Conservation (phyloP, 805 yeast genomes). For the Pachysolen tannophilus region DNA sequence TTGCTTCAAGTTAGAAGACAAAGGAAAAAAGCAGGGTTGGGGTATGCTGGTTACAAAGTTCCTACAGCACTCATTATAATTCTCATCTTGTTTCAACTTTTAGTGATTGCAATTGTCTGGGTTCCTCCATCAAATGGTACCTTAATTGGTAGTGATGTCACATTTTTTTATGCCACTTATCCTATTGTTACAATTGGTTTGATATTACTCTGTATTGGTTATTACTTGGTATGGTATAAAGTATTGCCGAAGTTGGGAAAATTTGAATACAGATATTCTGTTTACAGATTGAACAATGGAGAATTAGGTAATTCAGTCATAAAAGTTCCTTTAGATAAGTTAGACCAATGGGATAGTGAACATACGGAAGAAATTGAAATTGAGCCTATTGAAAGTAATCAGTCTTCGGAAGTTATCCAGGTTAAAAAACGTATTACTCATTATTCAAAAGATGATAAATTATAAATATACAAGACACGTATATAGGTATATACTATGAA, state of each 20-base stretch:
- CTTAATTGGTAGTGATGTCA: slow-evolving; percentile 31
- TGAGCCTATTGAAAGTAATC: not conserved
- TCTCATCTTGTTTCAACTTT: slow-evolving; percentile 24
- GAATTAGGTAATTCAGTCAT: slow-evolving; percentile 32
- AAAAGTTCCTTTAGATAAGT: slow-evolving; percentile 23
- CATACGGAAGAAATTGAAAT: slow-evolving; percentile 2
- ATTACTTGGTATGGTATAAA: slow-evolving; percentile 29
- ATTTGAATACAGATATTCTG: slow-evolving; percentile 24
- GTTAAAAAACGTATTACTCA: no score
- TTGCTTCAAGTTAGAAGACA: slow-evolving; percentile 29
- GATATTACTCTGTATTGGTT: slow-evolving; percentile 22
- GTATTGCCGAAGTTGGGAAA: slow-evolving; percentile 25
- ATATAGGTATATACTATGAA: no score
- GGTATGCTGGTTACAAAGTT: slow-evolving; percentile 23
- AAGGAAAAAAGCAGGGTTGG: slow-evolving; percentile 26
- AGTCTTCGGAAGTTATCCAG: not conserved
- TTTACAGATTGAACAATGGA: slow-evolving; percentile 26
- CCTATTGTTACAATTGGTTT: slow-evolving; percentile 30
- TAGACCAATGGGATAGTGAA: slow-evolving; percentile 24
- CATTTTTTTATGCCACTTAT: slow-evolving; percentile 34
- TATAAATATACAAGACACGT: no score
- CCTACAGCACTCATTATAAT: slow-evolving; percentile 27
- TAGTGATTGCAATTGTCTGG: slow-evolving; percentile 33
- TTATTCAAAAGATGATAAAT: no score
- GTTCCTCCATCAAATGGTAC: slow-evolving; percentile 32